phyloP scores from a whole-genome alignment of 2,329 filamentous ascomycete species.

The Penicillium palitans region DNA sequence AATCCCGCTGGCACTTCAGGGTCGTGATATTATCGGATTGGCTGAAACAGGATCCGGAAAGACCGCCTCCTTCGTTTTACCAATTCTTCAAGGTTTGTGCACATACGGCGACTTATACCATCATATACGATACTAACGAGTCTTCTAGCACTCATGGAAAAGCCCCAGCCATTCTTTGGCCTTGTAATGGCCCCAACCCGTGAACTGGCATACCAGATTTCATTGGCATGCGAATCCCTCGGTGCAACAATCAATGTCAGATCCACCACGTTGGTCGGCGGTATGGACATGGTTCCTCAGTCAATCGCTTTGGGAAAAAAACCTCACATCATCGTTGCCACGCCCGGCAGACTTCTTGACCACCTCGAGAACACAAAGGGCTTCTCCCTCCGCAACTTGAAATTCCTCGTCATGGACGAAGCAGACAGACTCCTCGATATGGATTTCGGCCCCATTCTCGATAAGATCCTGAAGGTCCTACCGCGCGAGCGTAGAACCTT shows the following conservation, averaged over 20 bases:
- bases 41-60: constrained; percentile 96
- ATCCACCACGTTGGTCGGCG: constrained; percentile 83
- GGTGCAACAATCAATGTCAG: constrained; percentile 85
- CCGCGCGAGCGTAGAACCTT: constrained; percentile 76
- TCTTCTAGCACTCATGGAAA: constrained; percentile 69
- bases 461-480: constrained; percentile 89
- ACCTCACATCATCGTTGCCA: constrained; percentile 90
- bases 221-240: constrained; percentile 81
- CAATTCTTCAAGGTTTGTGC: constrained; percentile 62
- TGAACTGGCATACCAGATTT: constrained; percentile 90
- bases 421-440: constrained; percentile 72
- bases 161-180: constrained; percentile 81
- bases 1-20: constrained; percentile 76
- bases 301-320: constrained; percentile 91
- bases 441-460: constrained; percentile 88
- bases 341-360: constrained; percentile 83
- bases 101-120: not conserved
- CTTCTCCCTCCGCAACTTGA: constrained; percentile 77
- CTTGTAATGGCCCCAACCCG: constrained; percentile 89
- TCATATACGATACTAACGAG: not conserved
- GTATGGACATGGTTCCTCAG: constrained; percentile 94
- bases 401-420: constrained; percentile 79
- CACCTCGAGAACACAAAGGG: constrained; percentile 97
- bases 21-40: constrained; percentile 85
- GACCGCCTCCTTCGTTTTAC: constrained; percentile 90